A percentile compares a stretch with the other conserved stretches of the same genome.
Evolutionary conservation across 345 rosid genomes (phyloP).

Genomic region (Reutealis trisperma): DNA sequence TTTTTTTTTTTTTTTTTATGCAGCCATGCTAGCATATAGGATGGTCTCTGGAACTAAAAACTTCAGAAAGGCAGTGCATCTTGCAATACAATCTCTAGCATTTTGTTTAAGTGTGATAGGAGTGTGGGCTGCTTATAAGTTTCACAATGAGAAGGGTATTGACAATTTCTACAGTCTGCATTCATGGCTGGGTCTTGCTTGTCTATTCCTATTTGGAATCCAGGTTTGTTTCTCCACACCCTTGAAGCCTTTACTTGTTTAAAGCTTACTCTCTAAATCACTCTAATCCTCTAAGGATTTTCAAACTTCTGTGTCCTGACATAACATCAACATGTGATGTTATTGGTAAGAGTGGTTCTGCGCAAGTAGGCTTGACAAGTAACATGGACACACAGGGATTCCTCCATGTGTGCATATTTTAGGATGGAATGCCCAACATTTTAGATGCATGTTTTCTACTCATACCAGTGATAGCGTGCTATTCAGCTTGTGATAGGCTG

Average conservation of each 20-base stretch:
- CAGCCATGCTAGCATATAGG: conserved; percentile 95
- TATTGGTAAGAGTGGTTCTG: not conserved
- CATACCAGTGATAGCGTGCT: not conserved
- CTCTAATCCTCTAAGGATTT: not conserved
- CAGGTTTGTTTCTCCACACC: conserved; percentile 48
- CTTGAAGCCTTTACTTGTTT: no score
- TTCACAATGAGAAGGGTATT: conserved; percentile 89
- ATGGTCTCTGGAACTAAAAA: conserved; percentile 75
- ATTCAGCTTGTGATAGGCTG: not conserved
- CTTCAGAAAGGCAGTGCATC: conserved; percentile 80
- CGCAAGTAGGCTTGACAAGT: not conserved
- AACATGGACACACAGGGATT: not conserved
- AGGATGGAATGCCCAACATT: not conserved
- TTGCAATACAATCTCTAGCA: conserved; percentile 61
- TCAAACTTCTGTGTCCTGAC: not conserved
- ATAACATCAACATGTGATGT: not conserved
- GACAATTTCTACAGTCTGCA: conserved; percentile 95
- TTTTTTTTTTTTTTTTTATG: not conserved
- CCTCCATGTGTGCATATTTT: not conserved
- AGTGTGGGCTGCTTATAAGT: conserved; percentile 85
- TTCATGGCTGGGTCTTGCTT: conserved; percentile 88
- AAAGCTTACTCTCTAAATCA: not conserved
- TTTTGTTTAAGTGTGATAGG: conserved; percentile 67
- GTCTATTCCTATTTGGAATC: conserved; percentile 66
- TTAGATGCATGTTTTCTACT: not conserved